A percentile compares a stretch with the other conserved stretches of the same genome.
Evolutionary conservation across 1,139 yeast genomes (phyloP).

Genomic region (Diutina ranongensis): DNA sequence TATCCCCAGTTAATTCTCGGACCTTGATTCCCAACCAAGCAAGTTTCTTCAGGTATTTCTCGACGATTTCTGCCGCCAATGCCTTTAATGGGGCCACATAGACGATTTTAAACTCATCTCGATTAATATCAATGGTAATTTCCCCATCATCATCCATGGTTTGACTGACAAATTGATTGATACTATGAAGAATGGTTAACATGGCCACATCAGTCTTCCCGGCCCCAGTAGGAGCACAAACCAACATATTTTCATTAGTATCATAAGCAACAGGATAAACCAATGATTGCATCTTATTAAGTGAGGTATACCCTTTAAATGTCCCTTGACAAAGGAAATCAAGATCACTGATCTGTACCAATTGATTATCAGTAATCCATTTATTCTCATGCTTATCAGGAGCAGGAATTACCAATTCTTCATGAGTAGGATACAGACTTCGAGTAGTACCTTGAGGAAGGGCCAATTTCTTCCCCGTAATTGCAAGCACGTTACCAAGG

Average conservation of each 20-base stretch:
- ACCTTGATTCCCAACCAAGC: conserved; percentile 81
- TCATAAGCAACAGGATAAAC: conserved; percentile 89
- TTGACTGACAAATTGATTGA: conserved; percentile 53
- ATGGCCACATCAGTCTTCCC: conserved; percentile 98
- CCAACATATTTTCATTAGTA: conserved; percentile 89
- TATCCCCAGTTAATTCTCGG: conserved; percentile 90
- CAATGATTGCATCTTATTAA: conserved; percentile 85
- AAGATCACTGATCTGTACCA: conserved; percentile 48
- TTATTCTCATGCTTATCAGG: conserved; percentile 38
- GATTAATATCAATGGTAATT: conserved; percentile 44
- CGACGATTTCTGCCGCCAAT: conserved; percentile 93
- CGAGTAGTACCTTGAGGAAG: conserved; percentile 79
- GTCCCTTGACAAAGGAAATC: conserved; percentile 76
- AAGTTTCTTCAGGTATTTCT: conserved; percentile 68
- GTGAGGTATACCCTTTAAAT: conserved; percentile 61
- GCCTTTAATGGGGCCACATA: conserved; percentile 97
- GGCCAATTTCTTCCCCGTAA: conserved; percentile 69
- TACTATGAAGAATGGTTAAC: conserved; percentile 67
- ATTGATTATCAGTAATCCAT: conserved; percentile 40
- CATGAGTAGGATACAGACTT: conserved; percentile 49
- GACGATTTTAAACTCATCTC: conserved; percentile 77
- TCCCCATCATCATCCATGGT: conserved; percentile 26
- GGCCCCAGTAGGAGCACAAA: conserved; percentile 99
- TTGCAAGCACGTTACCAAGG: conserved; percentile 54
- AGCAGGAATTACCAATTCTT: conserved; percentile 76